phyloP scores from a whole-genome alignment of 2,329 filamentous ascomycete species.

The Ophiostoma sp. region DNA sequence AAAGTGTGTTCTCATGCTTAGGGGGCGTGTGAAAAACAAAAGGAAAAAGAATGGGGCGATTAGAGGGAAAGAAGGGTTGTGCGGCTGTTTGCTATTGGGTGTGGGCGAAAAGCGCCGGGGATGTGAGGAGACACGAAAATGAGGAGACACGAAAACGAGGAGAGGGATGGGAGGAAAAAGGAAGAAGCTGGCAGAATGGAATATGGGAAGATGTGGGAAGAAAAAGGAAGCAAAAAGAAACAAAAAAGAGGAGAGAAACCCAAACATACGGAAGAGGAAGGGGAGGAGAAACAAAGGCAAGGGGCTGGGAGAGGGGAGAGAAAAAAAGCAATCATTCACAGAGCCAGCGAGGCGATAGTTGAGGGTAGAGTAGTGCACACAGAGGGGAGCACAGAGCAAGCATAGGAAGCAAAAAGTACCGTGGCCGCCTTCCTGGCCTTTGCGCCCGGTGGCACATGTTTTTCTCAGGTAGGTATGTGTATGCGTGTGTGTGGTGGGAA shows the following conservation, averaged over 20 bases:
- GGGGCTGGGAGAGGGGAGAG: not conserved
- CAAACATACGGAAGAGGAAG: not conserved
- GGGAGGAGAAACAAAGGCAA: not conserved
- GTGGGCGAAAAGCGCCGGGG: not conserved
- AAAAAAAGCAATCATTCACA: not conserved
- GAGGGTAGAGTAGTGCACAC: not conserved
- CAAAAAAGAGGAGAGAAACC: not conserved
- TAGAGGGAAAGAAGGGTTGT: not conserved
- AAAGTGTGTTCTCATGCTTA: not conserved
- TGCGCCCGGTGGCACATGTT: not conserved
- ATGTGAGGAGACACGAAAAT: not conserved
- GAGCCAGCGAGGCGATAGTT: too few species aligned
- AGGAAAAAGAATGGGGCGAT: not conserved
- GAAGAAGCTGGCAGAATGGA: not conserved
- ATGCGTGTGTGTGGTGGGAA: not conserved
- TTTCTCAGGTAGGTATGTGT: not conserved
- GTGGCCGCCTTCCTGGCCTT: not conserved
- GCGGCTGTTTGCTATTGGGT: slow-evolving; percentile 14
- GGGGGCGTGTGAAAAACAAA: not conserved
- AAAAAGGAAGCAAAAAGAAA: not conserved
- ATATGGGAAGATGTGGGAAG: not conserved
- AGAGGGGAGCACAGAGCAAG: not conserved
- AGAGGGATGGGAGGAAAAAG: not conserved
- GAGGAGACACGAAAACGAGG: not conserved
- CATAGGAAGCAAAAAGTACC: not conserved